Base-by-base conservation (phyloP, 371 early-diverging fungal genomes). In the Mortierella sp. region DNA sequence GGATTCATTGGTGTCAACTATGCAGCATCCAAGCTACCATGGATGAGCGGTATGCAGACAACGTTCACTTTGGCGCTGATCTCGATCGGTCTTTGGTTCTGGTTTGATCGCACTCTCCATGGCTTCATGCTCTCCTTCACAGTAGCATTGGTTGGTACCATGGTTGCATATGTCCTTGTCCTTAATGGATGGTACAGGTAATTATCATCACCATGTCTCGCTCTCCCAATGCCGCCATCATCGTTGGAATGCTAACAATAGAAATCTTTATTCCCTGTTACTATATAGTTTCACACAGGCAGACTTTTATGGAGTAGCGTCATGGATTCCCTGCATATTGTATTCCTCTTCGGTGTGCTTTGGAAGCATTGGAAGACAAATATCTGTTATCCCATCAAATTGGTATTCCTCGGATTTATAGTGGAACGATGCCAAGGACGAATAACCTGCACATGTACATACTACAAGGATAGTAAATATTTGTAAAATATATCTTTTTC, bases 251-350 rank as follows among this genome's bases (percentile, higher is more conserved):
- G n/a, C n/a, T n/a, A n/a, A n/a, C n/a, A n/a, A n/a, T n/a, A n/a
- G n/a, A n/a, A 37, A 35, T 31, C 35, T 57, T 47, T 34, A 12
- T 31, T 26, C 10, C 40, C n/a, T 23, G 15, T 57, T 55, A 19
- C 32, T 64, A n/a, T 34, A 32, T 75, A 84, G 84, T 61, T 86
- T 86, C 60, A 86, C 88, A 2, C 67, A 86, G 43, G 86, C 87
- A 15, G 88, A 89, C 76, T 86, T 87, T 73, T 85, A 83, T 54
- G 88, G 89, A 19, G 83, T 90, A 13, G 78, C 86, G 0, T 86
- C 86, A 19, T 90, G 90, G 90, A 85, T 89, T 43, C 90, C 90
- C 4, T 86, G 85, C 55, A 87, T 89, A 49, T 72, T 90, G 34
- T 89, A 85, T 62, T 85, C 89, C 34, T 87, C 86, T 6, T 85